Percentiles rank a stretch among this genome's conserved stretches.
These are phyloP conservation scores for Echium plantagineum DNA, from an alignment of 257 asterid genomes.

Conservation along the genomic window DNA sequence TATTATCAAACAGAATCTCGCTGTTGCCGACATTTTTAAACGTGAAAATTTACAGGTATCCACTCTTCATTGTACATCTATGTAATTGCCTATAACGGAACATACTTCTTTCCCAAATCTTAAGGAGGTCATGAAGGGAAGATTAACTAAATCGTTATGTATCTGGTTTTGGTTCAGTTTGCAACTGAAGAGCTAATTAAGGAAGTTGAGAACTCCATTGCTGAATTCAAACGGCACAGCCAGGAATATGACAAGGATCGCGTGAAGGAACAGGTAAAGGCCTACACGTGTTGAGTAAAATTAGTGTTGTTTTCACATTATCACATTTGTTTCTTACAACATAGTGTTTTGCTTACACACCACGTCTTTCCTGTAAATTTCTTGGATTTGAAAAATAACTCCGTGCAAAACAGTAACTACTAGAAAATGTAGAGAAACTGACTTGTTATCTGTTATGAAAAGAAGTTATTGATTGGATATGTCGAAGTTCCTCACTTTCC, in stretches of 20 bases:
- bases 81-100: background rate
- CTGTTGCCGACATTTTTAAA: constrained; percentile 87
- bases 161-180: constrained; percentile 33
- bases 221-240: constrained; percentile 57
- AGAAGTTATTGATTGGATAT: no score
- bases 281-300: background rate
- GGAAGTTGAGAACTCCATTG: constrained; percentile 71
- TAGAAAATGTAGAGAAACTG: no score
- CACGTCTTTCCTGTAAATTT: no score
- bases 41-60: constrained; percentile 84
- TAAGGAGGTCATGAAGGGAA: background rate
- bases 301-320: background rate
- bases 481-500: no score
- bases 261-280: constrained; percentile 57
- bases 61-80: constrained; percentile 1
- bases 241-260: constrained; percentile 87
- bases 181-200: constrained; percentile 70
- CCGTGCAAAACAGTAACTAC: no score
- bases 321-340: background rate
- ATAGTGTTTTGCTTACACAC: background rate
- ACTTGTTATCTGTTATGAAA: no score
- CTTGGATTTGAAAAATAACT: no score
- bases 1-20: constrained; percentile 79
- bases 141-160: background rate
- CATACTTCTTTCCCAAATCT: background rate